Percentiles rank a stretch among this genome's conserved stretches.
phyloP scores from a whole-genome alignment of 2,329 filamentous ascomycete genomes.

The Ceratocystiopsis minuta region DNA sequence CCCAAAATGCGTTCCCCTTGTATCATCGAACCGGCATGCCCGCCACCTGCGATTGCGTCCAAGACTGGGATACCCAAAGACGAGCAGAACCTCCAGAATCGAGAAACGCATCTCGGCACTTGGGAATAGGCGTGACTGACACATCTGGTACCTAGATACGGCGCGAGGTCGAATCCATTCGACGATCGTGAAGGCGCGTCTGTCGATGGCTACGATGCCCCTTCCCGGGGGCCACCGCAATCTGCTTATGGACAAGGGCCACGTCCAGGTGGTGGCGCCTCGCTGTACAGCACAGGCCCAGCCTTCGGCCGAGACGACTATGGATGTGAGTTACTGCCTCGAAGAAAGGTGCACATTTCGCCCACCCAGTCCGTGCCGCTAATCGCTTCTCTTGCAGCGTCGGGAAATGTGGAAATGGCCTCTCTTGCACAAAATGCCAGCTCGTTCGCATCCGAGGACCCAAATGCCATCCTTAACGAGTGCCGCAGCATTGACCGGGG shows the following conservation, averaged over 20 bases:
- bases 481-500: conserved; percentile 64
- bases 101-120: neutral
- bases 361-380: neutral
- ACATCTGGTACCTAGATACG: conserved; percentile 26
- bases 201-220: conserved; percentile 20
- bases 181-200: conserved; percentile 30
- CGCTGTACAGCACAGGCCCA: conserved; percentile 12
- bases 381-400: conserved; percentile 10
- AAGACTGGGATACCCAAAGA: neutral
- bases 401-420: conserved; percentile 51
- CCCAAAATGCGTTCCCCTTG: no score
- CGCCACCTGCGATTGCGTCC: no score
- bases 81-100: neutral
- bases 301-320: conserved; percentile 20
- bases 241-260: conserved; percentile 15
- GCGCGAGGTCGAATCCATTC: conserved; percentile 37
- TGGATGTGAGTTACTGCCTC: conserved; percentile 12
- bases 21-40: no score
- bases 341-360: no score
- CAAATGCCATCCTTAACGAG: conserved; percentile 68
- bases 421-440: conserved; percentile 37
- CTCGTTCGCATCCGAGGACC: conserved; percentile 31
- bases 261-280: conserved; percentile 11
- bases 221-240: conserved; percentile 13
- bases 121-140: conserved; percentile 14